Percentiles rank a stretch among this genome's conserved stretches.
Conservation (phyloP, 2,329 filamentous ascomycete genomes). For the Eutypa lata region DNA sequence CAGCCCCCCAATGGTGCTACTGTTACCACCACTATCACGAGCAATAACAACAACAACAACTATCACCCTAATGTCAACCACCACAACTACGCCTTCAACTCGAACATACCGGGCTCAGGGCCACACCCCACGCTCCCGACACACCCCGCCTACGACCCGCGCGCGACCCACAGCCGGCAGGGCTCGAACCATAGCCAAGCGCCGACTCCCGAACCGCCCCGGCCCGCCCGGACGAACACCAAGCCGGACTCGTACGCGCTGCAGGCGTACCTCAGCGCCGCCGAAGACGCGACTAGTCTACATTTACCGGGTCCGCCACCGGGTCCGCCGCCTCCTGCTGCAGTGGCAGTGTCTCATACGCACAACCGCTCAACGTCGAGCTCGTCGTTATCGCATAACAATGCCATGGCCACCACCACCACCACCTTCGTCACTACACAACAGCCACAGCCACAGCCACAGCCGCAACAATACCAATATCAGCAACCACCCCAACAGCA, state of each 20-base stretch:
- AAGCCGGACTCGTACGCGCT: slow-evolving; percentile 31
- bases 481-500: too few species aligned
- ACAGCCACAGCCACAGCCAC: too few species aligned
- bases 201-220: slow-evolving; percentile 12
- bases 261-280: slow-evolving; percentile 34
- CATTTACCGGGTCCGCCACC: slow-evolving; percentile 16
- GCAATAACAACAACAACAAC: background rate
- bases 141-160: slow-evolving; percentile 48
- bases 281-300: slow-evolving; percentile 18
- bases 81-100: slow-evolving; percentile 27
- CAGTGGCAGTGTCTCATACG: too few species aligned
- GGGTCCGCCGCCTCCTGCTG: slow-evolving; percentile 1
- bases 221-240: slow-evolving; percentile 10
- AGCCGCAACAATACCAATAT: too few species aligned
- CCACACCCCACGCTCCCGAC: slow-evolving; percentile 37
- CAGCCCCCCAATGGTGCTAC: background rate
- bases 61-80: background rate
- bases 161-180: slow-evolving; percentile 27
- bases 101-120: slow-evolving; percentile 15
- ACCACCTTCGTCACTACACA: too few species aligned
- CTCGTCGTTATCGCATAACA: too few species aligned
- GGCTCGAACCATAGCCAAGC: slow-evolving; percentile 1
- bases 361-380: too few species aligned
- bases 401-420: too few species aligned
- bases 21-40: background rate